These are phyloP conservation scores for Cytospora paraplurivora DNA, from an alignment of 2,329 filamentous ascomycete genomes.

Conservation along the genomic window DNA sequence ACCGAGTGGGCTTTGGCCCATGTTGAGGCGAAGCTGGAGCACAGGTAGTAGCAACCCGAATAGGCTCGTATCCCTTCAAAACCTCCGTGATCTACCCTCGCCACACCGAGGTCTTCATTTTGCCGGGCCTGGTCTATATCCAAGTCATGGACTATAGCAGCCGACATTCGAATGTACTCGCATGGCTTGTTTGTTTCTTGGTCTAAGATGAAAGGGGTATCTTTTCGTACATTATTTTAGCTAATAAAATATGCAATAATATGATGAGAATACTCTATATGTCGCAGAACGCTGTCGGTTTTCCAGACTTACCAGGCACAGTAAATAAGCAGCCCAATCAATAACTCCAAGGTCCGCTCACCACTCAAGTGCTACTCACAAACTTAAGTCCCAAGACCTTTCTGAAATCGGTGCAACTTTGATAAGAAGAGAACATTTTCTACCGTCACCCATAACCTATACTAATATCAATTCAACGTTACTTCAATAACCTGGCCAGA, in stretches of 20 bases:
- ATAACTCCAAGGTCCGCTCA: constrained; percentile 57
- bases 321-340: constrained; percentile 61
- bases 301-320: constrained; percentile 51
- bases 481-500: no score
- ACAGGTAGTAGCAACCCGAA: constrained; percentile 47
- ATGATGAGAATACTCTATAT: no score
- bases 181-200: constrained; percentile 50
- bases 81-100: constrained; percentile 34
- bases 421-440: no score
- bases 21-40: constrained; percentile 40
- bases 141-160: constrained; percentile 53
- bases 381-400: constrained; percentile 59
- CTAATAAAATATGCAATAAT: no score
- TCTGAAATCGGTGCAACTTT: constrained; percentile 47
- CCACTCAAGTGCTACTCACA: constrained; percentile 57
- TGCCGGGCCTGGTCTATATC: constrained; percentile 48
- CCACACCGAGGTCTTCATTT: constrained; percentile 31
- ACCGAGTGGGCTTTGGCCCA: constrained; percentile 43
- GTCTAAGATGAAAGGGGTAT: constrained; percentile 58
- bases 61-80: constrained; percentile 51
- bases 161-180: constrained; percentile 57
- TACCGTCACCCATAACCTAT: no score
- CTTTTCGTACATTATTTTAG: no score
- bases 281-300: constrained; percentile 16
- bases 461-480: no score